Base-by-base conservation (phyloP, 1,284 basidiomycete genomes). In the Taiwanofungus camphoratus region DNA sequence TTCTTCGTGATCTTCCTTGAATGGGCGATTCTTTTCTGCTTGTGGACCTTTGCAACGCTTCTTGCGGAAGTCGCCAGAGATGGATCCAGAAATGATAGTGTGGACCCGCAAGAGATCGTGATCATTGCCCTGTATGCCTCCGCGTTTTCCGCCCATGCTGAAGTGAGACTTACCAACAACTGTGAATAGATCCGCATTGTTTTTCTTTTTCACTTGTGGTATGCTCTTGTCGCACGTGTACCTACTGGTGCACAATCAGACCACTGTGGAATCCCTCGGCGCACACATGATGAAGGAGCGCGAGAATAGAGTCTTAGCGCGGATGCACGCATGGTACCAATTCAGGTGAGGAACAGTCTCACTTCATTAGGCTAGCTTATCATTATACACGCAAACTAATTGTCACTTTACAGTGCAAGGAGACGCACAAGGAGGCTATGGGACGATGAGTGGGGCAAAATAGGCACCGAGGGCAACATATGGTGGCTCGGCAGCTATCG, bases 371-470 rank as follows among this genome's bases (percentile, higher is more conserved):
- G 26, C 26, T n/a, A 9, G 22, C n/a, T 30, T 41, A 31, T 21
- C 13, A 31, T 8, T 6, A 11, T 34, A 16, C 24, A 12, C 40
- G 8, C 1, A 18, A n/a, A 15, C 15, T 30, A 36, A 12, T 35
- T 33, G 7, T n/a, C 26, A 5, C 18, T 27, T 20, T 23, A 26
- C 53, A 84, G 79, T 24, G 69, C 65, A 16, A 78, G 74, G 54
- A 58, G 62, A 30, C 58, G 57, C 23, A 75, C 67, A n/a, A 55
- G 50, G 30, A 60, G 55, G 35, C 61, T 70, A 23, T 92, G 88
- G 84, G 79, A 92, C 53, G 55, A 61, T 5, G 82, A 89, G 51
- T 93, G 89, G 89, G 91, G 92, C 0, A 57, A 67, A 20, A 69
- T 84, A 2, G 71, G 73, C 5, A 74, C 63, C 18, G 89, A 93